Evolutionary conservation across 192 early-diverging fungal genomes (phyloP).

Genomic region (Backusella psychrophila): DNA sequence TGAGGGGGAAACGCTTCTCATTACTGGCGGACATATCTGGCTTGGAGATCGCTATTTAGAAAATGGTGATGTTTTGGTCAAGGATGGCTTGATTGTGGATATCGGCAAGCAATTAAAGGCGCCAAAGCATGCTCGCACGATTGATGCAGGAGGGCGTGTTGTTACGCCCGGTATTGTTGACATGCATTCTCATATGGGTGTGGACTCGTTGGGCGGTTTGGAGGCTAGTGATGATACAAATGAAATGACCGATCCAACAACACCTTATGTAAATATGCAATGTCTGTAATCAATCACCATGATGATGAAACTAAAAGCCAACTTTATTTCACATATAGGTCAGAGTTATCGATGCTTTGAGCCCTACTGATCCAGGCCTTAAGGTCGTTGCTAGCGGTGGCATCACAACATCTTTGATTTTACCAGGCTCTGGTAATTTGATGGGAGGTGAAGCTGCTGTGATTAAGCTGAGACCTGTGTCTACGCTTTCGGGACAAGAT

Average conservation of each 20-base stretch:
- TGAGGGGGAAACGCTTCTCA: constrained; percentile 40
- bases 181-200: constrained; percentile 63
- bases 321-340: constrained; percentile 13
- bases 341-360: constrained; percentile 52
- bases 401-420: constrained; percentile 58
- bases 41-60: constrained; percentile 40
- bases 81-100: constrained; percentile 53
- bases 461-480: constrained; percentile 45
- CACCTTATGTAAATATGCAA: constrained; percentile 40
- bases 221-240: constrained; percentile 46
- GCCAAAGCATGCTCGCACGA: constrained; percentile 34
- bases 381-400: constrained; percentile 51
- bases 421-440: constrained; percentile 61
- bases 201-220: constrained; percentile 45
- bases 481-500: constrained; percentile 45
- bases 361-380: constrained; percentile 50
- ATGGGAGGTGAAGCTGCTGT: constrained; percentile 65
- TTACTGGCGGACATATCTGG: constrained; percentile 59
- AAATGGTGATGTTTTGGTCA: constrained; percentile 55
- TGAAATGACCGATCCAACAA: constrained; percentile 44
- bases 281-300: background rate
- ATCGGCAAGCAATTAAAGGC: constrained; percentile 42
- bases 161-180: constrained; percentile 82
- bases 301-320: background rate
- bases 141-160: constrained; percentile 63